Evolutionary conservation across 306 rosid species (phyloP).

Genomic region (Castanea crenata): DNA sequence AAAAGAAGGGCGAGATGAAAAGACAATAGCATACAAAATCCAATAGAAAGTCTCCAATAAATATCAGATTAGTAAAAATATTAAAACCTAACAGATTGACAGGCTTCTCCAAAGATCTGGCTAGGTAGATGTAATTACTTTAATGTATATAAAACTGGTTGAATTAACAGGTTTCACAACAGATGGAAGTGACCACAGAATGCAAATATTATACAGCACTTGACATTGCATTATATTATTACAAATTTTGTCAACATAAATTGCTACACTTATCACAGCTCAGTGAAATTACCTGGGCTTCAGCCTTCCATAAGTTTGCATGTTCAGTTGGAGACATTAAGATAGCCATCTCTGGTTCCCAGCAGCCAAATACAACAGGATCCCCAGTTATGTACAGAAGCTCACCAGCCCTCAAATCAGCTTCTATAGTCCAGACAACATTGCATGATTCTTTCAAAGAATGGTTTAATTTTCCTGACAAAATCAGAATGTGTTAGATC

Average conservation of each 20-base stretch:
- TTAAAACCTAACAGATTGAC: background rate
- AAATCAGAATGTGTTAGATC: slow-evolving; percentile 32
- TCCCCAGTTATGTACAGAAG: slow-evolving; percentile 85
- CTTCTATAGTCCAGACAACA: slow-evolving; percentile 73
- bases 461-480: slow-evolving; percentile 54
- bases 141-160: background rate
- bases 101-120: background rate
- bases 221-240: background rate
- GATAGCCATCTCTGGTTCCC: slow-evolving; percentile 79
- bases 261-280: background rate
- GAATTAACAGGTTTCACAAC: background rate
- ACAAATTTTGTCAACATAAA: slow-evolving; percentile 4
- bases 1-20: background rate
- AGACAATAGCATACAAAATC: too few relatives aligned
- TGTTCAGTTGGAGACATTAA: slow-evolving; percentile 73
- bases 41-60: too few relatives aligned
- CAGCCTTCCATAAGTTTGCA: slow-evolving; percentile 79
- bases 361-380: slow-evolving; percentile 73
- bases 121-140: background rate
- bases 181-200: background rate
- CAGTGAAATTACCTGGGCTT: slow-evolving; percentile 54
- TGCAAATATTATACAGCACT: background rate
- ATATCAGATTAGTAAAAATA: background rate
- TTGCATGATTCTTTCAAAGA: slow-evolving; percentile 53
- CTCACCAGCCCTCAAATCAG: slow-evolving; percentile 77